A percentile compares a stretch with the other conserved stretches of the same genome.
phyloP scores from a whole-genome alignment of 2,329 filamentous ascomycete species.

The Albifimbria verrucaria region DNA sequence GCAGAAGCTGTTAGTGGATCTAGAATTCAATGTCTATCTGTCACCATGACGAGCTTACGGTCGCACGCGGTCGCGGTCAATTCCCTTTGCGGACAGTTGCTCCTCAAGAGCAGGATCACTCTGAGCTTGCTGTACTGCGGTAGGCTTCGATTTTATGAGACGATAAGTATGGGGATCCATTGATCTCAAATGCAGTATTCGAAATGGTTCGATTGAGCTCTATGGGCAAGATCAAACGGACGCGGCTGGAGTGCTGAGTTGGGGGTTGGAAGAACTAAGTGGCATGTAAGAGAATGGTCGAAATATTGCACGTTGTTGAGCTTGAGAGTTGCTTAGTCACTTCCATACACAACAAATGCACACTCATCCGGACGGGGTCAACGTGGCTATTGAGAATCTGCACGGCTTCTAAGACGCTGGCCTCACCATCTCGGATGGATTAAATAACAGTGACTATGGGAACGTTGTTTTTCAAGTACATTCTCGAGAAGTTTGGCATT shows the following conservation, averaged over 20 bases:
- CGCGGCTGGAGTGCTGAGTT: not conserved
- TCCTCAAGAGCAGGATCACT: not conserved
- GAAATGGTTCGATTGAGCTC: not conserved
- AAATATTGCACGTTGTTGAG: not conserved
- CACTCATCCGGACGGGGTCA: not conserved
- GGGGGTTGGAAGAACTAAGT: not conserved
- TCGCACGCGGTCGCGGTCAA: not conserved
- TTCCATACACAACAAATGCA: not conserved
- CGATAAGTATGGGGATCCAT: not conserved
- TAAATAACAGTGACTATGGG: not conserved
- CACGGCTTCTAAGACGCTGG: not conserved
- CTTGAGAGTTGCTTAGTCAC: not conserved
- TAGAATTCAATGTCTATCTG: not conserved
- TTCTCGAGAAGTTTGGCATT: not conserved
- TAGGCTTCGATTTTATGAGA: not conserved
- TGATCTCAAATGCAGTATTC: not conserved
- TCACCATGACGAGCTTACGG: not conserved
- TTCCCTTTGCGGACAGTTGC: not conserved
- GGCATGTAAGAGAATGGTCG: not conserved
- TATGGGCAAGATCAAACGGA: not conserved
- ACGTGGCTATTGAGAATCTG: not conserved
- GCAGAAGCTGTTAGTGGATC: not conserved
- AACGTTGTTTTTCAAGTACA: not conserved
- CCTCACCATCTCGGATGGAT: not conserved
- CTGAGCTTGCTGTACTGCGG: not conserved